These are phyloP conservation scores for Nannochloris sp. DNA, from an alignment of 139 green algal genomes.

Conservation along the genomic window DNA sequence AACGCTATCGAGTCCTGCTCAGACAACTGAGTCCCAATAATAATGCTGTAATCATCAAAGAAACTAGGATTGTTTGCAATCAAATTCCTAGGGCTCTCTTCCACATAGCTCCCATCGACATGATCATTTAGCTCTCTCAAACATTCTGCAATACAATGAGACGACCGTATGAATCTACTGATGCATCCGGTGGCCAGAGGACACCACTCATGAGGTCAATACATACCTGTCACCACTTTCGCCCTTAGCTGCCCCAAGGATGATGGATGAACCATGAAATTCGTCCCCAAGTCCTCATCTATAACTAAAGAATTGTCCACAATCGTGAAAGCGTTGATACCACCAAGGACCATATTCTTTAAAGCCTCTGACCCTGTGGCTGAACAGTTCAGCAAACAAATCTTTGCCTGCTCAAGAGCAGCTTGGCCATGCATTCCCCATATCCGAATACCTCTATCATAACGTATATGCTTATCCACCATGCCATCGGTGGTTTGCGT, in stretches of 20 bases:
- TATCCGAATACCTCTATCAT: constrained; percentile 80
- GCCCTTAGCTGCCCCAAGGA: constrained; percentile 58
- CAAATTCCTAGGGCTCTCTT: constrained; percentile 62
- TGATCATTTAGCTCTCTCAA: constrained; percentile 88
- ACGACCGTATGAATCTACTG: too few species aligned
- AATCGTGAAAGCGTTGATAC: constrained; percentile 89
- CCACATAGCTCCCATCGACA: constrained; percentile 72
- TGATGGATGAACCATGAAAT: constrained; percentile 71
- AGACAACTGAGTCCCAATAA: constrained; percentile 84
- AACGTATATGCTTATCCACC: constrained; percentile 47
- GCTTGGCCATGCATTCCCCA: constrained; percentile 80
- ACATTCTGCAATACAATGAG: constrained; percentile 12
- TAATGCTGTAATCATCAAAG: constrained; percentile 75
- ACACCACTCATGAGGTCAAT: background rate
- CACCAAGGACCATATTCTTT: constrained; percentile 95
- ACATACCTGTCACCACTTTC: background rate
- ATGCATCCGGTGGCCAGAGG: too few species aligned
- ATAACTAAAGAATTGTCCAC: constrained; percentile 72
- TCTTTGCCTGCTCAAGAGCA: constrained; percentile 47
- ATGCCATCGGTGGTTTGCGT: background rate
- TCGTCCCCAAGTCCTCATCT: constrained; percentile 82
- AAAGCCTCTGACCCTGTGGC: constrained; percentile 80
- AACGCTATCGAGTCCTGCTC: constrained; percentile 53
- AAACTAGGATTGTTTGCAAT: constrained; percentile 69
- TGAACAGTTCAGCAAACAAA: constrained; percentile 61